Evolutionary conservation across 331 rosid genomes (phyloP).

Genomic region (Dryas integrifolia): DNA sequence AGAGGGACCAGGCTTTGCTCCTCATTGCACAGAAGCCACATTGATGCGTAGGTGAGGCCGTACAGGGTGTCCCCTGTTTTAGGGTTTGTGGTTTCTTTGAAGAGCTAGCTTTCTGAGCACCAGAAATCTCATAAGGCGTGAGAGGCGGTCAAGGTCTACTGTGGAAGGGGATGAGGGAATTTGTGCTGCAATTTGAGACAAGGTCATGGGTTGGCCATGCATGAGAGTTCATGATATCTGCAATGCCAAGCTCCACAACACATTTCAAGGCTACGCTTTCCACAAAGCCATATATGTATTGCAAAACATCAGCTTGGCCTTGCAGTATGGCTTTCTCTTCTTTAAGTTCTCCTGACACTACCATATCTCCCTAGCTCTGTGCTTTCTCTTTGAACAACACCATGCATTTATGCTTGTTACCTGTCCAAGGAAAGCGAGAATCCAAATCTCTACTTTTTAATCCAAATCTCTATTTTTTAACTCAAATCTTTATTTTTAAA

Average conservation of each 20-base stretch:
- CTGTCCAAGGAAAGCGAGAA: no score
- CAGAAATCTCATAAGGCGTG: constrained; percentile 11
- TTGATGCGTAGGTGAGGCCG: neutral
- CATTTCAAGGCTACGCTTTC: constrained; percentile 9
- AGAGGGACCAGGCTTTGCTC: neutral
- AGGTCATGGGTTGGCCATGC: neutral
- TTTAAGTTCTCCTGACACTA: neutral
- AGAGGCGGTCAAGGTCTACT: neutral
- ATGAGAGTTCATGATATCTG: constrained; percentile 15
- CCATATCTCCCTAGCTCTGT: neutral
- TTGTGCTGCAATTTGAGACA: constrained; percentile 5
- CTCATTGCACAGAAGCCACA: constrained; percentile 3
- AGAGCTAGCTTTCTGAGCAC: neutral
- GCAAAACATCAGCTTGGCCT: constrained; percentile 8
- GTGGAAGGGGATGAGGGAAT: neutral
- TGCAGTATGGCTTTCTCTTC: neutral
- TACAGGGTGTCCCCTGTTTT: neutral
- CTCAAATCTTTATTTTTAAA: no score
- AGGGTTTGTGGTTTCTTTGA: neutral
- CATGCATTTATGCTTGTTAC: no score
- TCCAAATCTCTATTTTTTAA: no score
- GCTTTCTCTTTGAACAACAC: neutral
- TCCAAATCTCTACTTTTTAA: no score
- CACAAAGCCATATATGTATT: neutral
- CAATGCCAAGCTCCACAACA: constrained; percentile 16